Percentiles rank a stretch among this genome's conserved stretches.
Evolutionary conservation across 768 basidiomycete genomes (phyloP).

Genomic region (Stropharia rugosoannulata): DNA sequence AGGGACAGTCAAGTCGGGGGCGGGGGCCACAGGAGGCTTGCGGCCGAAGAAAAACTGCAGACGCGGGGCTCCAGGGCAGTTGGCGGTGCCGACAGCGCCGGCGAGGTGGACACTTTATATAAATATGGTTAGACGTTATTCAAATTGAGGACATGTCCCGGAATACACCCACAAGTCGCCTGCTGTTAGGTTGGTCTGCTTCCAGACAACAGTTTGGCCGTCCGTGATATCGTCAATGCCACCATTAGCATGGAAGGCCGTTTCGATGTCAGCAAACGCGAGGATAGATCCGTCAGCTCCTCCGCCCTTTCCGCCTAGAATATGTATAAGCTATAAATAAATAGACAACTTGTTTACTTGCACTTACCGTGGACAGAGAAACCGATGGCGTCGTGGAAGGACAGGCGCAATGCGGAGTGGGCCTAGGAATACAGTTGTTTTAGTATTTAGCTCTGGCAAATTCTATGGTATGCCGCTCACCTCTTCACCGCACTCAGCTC

Average conservation of each 20-base stretch:
- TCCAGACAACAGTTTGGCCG: conserved; percentile 14
- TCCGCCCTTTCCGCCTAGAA: conserved; percentile 20
- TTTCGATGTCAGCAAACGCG: conserved; percentile 21
- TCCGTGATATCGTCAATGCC: conserved; percentile 17
- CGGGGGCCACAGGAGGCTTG: conserved; percentile 18
- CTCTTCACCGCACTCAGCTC: conserved; percentile 30
- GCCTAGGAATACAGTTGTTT: background rate
- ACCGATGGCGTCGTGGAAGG: conserved; percentile 18
- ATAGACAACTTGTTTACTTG: background rate
- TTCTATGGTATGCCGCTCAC: conserved; percentile 13
- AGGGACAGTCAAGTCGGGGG: conserved; percentile 21
- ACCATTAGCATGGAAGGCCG: conserved; percentile 16
- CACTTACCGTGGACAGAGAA: conserved; percentile 16
- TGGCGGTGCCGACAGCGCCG: conserved; percentile 24
- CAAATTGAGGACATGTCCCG: background rate
- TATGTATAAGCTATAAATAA: background rate
- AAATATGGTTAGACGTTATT: background rate
- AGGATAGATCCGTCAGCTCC: conserved; percentile 28
- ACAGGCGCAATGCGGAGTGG: conserved; percentile 16
- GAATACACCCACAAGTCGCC: conserved; percentile 16
- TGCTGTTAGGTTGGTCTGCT: conserved; percentile 10
- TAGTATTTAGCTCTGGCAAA: background rate
- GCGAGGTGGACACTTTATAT: conserved; percentile 19
- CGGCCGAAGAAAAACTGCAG: conserved; percentile 31
- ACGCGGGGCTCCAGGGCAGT: conserved; percentile 34